Conservation (phyloP, 1,284 basidiomycete species). For the Flammula alnicola region DNA sequence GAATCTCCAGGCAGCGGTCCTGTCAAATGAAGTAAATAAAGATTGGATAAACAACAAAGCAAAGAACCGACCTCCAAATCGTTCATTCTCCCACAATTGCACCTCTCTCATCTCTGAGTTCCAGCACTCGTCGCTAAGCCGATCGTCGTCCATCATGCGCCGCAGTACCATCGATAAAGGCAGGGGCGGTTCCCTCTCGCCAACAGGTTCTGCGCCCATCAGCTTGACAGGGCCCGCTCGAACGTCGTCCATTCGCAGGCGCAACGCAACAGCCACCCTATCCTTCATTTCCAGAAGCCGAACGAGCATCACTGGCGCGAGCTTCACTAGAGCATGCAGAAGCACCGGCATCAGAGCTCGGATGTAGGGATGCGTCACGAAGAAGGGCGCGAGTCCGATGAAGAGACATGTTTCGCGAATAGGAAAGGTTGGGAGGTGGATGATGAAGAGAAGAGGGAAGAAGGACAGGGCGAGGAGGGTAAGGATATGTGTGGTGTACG, state of each 20-base stretch:
- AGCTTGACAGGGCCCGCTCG: background rate
- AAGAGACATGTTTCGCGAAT: slow-evolving; percentile 62
- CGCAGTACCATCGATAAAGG: slow-evolving; percentile 38
- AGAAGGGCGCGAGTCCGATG: slow-evolving; percentile 57
- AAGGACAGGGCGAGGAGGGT: slow-evolving; percentile 47
- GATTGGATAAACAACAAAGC: background rate
- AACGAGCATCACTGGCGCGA: slow-evolving; percentile 10
- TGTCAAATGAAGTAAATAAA: background rate
- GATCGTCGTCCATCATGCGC: slow-evolving; percentile 64
- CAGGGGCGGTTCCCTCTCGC: slow-evolving; percentile 3
- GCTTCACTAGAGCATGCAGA: slow-evolving; percentile 6
- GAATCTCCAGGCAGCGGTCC: slow-evolving; percentile 12
- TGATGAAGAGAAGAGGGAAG: slow-evolving; percentile 48
- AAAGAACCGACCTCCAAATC: slow-evolving; percentile 44
- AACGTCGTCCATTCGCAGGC: background rate
- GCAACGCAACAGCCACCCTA: background rate
- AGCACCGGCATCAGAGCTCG: slow-evolving; percentile 32
- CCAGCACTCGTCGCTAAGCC: slow-evolving; percentile 67
- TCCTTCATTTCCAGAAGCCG: background rate
- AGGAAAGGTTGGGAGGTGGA: slow-evolving; percentile 60
- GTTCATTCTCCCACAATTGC: slow-evolving; percentile 80
- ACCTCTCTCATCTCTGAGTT: slow-evolving; percentile 63
- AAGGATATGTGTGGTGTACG: slow-evolving; percentile 59
- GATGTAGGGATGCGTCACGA: slow-evolving; percentile 55
- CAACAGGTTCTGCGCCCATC: background rate